phyloP scores from a whole-genome alignment of 2,329 filamentous ascomycete species.

The Metarhizium guizhouense region DNA sequence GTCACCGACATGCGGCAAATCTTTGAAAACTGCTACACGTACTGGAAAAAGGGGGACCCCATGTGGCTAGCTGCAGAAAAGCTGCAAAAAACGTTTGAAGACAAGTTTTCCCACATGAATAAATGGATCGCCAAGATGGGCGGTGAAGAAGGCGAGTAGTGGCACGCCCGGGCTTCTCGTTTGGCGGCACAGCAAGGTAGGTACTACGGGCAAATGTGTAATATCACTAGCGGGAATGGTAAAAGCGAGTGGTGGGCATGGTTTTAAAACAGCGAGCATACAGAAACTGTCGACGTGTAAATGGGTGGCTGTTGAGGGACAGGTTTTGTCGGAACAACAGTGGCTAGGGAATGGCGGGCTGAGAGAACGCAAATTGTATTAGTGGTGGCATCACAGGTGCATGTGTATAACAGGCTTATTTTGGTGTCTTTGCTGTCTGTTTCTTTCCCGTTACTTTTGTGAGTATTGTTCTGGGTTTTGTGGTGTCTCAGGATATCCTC shows the following conservation, averaged over 20 bases:
- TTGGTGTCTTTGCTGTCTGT: neutral
- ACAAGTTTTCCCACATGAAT: slow-evolving; percentile 50
- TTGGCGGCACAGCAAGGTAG: no score
- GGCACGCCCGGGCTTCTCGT: neutral
- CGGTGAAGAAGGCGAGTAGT: slow-evolving; percentile 23
- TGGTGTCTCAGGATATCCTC: neutral
- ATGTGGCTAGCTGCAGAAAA: slow-evolving; percentile 48
- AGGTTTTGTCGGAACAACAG: neutral
- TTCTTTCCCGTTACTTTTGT: neutral
- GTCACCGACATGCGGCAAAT: slow-evolving; percentile 50
- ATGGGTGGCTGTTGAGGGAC: neutral
- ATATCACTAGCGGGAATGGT: no score
- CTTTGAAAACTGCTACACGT: slow-evolving; percentile 55
- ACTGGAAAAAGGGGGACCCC: slow-evolving; percentile 46
- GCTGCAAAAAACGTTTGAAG: slow-evolving; percentile 48
- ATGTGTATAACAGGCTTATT: neutral
- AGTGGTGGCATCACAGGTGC: neutral
- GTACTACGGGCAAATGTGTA: no score
- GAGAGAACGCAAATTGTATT: neutral
- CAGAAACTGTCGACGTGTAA: neutral
- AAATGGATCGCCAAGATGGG: slow-evolving; percentile 50
- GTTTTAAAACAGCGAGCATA: neutral
- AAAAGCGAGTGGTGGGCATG: no score
- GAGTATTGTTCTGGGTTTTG: neutral
- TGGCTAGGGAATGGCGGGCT: neutral